Percentiles rank a stretch among this genome's conserved stretches.
phyloP scores from a whole-genome alignment of 768 basidiomycete species.

The Polyporus arcularius region DNA sequence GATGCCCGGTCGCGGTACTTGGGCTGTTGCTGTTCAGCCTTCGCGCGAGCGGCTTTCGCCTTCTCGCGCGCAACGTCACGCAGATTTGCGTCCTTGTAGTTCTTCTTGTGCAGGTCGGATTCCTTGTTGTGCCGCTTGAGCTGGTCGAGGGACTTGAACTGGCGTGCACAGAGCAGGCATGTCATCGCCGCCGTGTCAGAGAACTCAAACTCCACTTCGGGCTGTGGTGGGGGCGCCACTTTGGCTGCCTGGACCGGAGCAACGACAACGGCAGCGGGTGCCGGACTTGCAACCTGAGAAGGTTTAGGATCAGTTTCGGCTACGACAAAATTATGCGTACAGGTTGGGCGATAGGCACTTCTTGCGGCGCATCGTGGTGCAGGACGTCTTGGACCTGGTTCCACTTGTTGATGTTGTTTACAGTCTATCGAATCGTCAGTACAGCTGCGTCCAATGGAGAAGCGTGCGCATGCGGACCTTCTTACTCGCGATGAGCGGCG shows the following conservation, averaged over 20 bases:
- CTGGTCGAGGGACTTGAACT: slow-evolving; percentile 87
- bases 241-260: slow-evolving; percentile 21
- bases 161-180: slow-evolving; percentile 89
- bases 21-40: slow-evolving; percentile 49
- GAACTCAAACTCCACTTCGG: slow-evolving; percentile 77
- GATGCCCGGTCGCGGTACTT: slow-evolving; percentile 96
- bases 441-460: neutral
- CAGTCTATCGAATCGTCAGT: slow-evolving; percentile 52
- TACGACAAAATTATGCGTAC: slow-evolving; percentile 1
- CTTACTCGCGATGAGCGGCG: slow-evolving; percentile 81
- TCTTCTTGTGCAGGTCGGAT: slow-evolving; percentile 97
- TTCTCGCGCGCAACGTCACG: slow-evolving; percentile 78
- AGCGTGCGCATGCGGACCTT: slow-evolving; percentile 51
- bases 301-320: slow-evolving; percentile 2
- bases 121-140: slow-evolving; percentile 89
- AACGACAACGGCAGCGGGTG: slow-evolving; percentile 17
- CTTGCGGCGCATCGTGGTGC: slow-evolving; percentile 30
- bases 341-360: slow-evolving; percentile 6
- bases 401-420: slow-evolving; percentile 94
- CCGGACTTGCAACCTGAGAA: slow-evolving; percentile 10
- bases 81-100: slow-evolving; percentile 70
- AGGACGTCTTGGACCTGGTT: slow-evolving; percentile 93
- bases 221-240: slow-evolving; percentile 39
- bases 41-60: slow-evolving; percentile 41
- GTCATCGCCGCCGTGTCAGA: slow-evolving; percentile 73